Base-by-base conservation (phyloP, 345 rosid species). In the Euphorbia lathyris region DNA sequence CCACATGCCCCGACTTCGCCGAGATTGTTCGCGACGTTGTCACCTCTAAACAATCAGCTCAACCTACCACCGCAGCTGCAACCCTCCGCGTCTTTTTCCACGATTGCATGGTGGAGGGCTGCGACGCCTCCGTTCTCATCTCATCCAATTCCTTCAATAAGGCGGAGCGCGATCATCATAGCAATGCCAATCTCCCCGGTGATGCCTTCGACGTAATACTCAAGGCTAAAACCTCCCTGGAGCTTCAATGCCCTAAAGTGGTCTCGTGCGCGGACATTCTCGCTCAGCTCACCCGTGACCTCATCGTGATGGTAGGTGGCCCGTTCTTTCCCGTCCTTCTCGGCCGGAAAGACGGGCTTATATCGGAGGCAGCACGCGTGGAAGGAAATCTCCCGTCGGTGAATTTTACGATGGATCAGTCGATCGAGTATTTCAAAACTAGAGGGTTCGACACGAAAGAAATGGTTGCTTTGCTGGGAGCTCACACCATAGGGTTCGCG, bases 241-340 rank as follows among this genome's bases (percentile, higher is more conserved):
- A 92, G 76, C 89, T 89, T 5, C 42, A 84, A 58, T 92, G 97
- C 66, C 96, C 93, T 20, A 78, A 64, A 38, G 38, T 71, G 3
- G 92, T 92, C 7, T 92, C 96, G 0, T 92, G 96, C 51, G 75
- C 96, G 0, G 96, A 89, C 56, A 92, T 92, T 59, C 83, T 92
- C 17, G 90, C 91, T 1, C 75, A 69, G 19, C 79, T 84, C 32
- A 76, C 93, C 1, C 85, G 94, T 4, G 85, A 86, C 81, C 89
- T 92, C 2, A 59, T 92, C 25, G 58, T 63, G 36, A 85, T 85
- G 88, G 90, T 88, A 4, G 96, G 94, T 0, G 94, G 97, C 7
- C 94, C 94, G 0, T 74, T 47, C 64, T 80, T 84, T 34, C 27
- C 77, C 1, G 80, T 92, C 16, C 74, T 26, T 1, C 72, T 78